Conservation (phyloP, 306 rosid species). For the Morella rubra region DNA sequence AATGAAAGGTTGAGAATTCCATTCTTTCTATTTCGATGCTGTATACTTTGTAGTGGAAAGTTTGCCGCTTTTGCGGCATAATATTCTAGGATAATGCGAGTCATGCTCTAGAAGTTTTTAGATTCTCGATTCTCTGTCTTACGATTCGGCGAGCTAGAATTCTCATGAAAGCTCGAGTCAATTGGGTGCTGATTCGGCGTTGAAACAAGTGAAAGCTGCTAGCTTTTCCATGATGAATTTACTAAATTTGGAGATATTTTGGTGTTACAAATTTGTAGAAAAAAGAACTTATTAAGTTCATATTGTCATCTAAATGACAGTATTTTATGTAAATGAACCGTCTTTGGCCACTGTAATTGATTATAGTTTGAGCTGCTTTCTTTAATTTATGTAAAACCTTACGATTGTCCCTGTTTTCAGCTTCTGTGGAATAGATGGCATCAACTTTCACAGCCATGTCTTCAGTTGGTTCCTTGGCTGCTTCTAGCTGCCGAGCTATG, state of each 20-base stretch:
- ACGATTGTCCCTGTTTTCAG: background rate
- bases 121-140: no score
- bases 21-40: background rate
- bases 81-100: background rate
- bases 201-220: background rate
- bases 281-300: background rate
- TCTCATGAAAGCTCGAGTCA: background rate
- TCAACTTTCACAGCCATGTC: conserved; percentile 72
- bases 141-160: no score
- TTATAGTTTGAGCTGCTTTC: background rate
- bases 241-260: background rate
- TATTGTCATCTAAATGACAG: no score
- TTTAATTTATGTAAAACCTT: background rate
- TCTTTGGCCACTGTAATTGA: background rate
- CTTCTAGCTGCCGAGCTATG: conserved; percentile 41
- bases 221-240: background rate
- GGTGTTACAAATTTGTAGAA: background rate
- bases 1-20: background rate
- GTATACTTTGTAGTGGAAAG: background rate
- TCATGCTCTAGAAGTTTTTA: background rate
- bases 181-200: background rate
- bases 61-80: background rate
- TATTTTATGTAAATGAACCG: background rate
- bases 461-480: conserved; percentile 47
- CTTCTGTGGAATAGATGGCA: conserved; percentile 52